Evolutionary conservation across 768 basidiomycete genomes (phyloP).

Genomic region (Clathrus columnatus): DNA sequence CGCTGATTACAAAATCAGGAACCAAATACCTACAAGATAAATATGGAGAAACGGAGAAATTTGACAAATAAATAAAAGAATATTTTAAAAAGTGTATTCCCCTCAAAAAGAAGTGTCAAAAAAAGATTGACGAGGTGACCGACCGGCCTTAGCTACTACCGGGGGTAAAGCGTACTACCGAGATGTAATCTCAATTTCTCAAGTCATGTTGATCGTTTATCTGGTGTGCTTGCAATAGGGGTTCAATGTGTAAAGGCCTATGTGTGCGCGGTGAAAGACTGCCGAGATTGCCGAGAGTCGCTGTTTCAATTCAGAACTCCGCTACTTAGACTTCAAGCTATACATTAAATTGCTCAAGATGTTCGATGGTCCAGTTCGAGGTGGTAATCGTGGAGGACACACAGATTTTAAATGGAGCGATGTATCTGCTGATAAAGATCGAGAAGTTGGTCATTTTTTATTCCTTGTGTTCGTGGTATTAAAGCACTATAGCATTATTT

Average conservation of each 20-base stretch:
- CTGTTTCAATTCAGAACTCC: no score
- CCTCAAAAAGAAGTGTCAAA: no score
- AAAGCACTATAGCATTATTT: slow-evolving; percentile 69
- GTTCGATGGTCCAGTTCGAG: slow-evolving; percentile 74
- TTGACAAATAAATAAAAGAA: neutral
- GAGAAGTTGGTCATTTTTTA: slow-evolving; percentile 51
- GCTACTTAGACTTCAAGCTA: neutral
- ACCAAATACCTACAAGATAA: neutral
- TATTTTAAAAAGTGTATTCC: no score
- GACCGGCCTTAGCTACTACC: neutral
- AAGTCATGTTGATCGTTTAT: no score
- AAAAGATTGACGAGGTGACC: neutral
- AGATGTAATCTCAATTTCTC: no score
- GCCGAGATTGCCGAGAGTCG: no score
- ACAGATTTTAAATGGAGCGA: slow-evolving; percentile 90
- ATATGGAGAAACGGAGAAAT: neutral
- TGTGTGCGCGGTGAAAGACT: no score
- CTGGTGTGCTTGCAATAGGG: no score
- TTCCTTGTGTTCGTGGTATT: neutral
- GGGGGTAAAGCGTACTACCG: no score
- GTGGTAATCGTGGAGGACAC: slow-evolving; percentile 86
- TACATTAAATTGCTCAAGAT: slow-evolving; percentile 26
- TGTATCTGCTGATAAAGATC: slow-evolving; percentile 86
- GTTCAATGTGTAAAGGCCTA: no score
- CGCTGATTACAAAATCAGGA: neutral